phyloP scores from a whole-genome alignment of 1,284 basidiomycete genomes.

The Ceratobasidium sp. region DNA sequence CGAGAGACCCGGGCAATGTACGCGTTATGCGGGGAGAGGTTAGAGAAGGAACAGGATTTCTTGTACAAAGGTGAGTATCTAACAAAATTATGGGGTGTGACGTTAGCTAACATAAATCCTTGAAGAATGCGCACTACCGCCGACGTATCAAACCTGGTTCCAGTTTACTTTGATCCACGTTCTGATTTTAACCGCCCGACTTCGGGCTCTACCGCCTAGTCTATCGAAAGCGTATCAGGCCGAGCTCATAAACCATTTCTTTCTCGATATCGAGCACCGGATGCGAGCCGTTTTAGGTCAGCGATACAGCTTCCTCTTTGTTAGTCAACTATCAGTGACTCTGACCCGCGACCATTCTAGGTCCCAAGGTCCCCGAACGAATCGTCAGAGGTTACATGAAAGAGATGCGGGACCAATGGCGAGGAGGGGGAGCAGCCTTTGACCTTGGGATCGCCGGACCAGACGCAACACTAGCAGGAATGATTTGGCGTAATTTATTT shows the following conservation, averaged over 20 bases:
- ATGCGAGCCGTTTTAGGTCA: conserved; percentile 82
- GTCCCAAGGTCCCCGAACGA: conserved; percentile 73
- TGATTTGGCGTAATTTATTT: conserved; percentile 94
- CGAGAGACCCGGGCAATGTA: conserved; percentile 49
- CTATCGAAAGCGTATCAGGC: conserved; percentile 78
- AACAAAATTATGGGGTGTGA: neutral
- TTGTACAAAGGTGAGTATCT: conserved; percentile 73
- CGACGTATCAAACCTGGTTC: conserved; percentile 98
- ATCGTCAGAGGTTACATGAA: conserved; percentile 93
- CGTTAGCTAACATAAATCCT: conserved; percentile 2
- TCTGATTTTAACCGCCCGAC: conserved; percentile 89
- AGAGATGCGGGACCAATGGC: conserved; percentile 90
- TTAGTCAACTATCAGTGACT: neutral
- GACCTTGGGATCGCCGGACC: conserved; percentile 82
- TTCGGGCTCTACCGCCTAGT: conserved; percentile 83
- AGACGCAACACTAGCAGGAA: conserved; percentile 87
- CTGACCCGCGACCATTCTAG: neutral
- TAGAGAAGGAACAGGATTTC: conserved; percentile 74
- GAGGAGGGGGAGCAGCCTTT: conserved; percentile 84
- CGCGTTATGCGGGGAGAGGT: conserved; percentile 54
- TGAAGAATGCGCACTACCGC: conserved; percentile 87
- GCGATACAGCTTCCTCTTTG: neutral
- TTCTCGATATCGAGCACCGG: conserved; percentile 93
- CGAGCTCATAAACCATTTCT: conserved; percentile 95
- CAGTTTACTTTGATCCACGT: conserved; percentile 94